A percentile compares a stretch with the other conserved stretches of the same genome.
Evolutionary conservation across 768 basidiomycete genomes (phyloP).

Genomic region (Obba rivulosa): DNA sequence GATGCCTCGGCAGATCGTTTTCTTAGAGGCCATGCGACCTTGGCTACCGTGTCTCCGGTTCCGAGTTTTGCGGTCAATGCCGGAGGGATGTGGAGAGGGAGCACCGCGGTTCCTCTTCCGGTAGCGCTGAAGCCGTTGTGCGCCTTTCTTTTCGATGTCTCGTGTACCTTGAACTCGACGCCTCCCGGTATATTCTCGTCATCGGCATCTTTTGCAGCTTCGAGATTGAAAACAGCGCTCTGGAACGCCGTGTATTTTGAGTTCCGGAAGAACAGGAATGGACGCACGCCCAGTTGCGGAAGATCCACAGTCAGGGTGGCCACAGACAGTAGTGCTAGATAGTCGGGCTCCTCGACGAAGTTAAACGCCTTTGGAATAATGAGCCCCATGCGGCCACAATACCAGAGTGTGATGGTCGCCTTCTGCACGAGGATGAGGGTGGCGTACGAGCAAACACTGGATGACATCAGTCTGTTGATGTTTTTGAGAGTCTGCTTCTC

Average conservation of each 20-base stretch:
- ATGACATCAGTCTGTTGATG: constrained; percentile 1
- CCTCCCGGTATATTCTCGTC: not conserved
- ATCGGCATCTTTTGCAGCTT: not conserved
- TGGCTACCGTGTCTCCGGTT: not conserved
- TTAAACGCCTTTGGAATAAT: not conserved
- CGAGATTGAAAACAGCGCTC: not conserved
- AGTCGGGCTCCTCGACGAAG: not conserved
- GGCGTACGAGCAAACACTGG: constrained; percentile 1
- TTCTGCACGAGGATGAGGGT: not conserved
- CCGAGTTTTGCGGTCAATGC: not conserved
- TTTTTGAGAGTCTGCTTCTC: not conserved
- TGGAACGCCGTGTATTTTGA: not conserved
- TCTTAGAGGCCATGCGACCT: not conserved
- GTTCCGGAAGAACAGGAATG: constrained; percentile 1
- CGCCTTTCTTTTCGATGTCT: not conserved
- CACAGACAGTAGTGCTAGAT: not conserved
- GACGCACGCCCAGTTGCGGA: not conserved
- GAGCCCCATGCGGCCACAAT: constrained; percentile 5
- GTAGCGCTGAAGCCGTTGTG: not conserved
- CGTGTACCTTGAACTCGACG: not conserved
- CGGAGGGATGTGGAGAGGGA: not conserved
- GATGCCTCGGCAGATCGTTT: not conserved
- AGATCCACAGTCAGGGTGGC: not conserved
- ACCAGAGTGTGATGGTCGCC: constrained; percentile 1
- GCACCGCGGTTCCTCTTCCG: constrained; percentile 2